These are phyloP conservation scores for Lasiodiplodia sp. DNA, from an alignment of 2,329 filamentous ascomycete genomes.

Conservation along the genomic window DNA sequence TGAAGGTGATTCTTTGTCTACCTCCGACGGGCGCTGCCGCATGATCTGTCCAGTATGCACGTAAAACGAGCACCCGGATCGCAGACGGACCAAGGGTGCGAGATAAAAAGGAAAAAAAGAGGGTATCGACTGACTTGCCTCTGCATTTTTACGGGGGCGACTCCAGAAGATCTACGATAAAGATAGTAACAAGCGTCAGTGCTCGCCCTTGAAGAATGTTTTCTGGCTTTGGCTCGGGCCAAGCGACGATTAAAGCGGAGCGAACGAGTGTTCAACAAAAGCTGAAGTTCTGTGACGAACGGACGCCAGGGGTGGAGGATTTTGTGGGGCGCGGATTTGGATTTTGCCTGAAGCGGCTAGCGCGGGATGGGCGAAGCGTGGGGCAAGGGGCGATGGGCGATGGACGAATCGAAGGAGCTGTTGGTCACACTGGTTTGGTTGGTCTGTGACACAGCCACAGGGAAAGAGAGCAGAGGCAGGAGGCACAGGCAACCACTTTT, in stretches of 20 bases:
- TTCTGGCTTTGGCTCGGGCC: neutral
- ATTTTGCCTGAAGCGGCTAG: constrained; percentile 6
- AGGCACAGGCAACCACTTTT: constrained; percentile 15
- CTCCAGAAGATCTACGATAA: neutral
- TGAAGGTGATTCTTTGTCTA: neutral
- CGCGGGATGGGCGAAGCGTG: neutral
- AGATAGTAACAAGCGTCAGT: neutral
- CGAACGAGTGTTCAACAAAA: neutral
- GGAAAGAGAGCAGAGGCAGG: neutral
- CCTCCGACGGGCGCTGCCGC: neutral
- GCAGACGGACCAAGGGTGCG: neutral
- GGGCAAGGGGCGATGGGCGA: neutral
- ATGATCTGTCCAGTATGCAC: neutral
- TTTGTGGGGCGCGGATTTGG: neutral
- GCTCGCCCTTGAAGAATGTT: neutral
- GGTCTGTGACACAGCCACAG: constrained; percentile 11
- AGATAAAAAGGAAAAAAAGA: neutral
- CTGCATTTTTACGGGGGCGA: neutral
- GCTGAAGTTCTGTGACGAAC: neutral
- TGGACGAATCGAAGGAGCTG: neutral
- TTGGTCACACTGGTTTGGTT: neutral
- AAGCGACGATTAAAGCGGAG: neutral
- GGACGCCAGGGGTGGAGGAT: neutral
- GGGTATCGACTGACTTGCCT: neutral
- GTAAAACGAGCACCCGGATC: neutral